Evolutionary conservation across 129 eudicot species (phyloP).

Genomic region (Helichrysum umbraculigerum): DNA sequence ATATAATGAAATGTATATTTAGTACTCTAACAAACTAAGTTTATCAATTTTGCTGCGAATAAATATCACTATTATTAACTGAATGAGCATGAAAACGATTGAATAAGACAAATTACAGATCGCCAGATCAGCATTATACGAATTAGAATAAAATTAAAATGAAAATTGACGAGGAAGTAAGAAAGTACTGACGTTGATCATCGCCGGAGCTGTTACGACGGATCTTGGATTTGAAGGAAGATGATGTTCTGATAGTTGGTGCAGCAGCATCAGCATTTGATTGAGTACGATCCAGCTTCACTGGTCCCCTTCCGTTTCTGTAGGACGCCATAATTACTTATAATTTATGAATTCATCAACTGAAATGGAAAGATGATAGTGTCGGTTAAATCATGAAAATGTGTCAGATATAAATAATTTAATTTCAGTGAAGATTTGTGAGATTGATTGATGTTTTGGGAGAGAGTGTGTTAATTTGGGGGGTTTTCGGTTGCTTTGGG

Average conservation of each 20-base stretch:
- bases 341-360: background rate
- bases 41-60: background rate
- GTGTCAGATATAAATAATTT: background rate
- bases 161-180: background rate
- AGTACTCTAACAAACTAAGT: background rate
- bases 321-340: slow-evolving; percentile 33
- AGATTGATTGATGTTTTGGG: slow-evolving; percentile 3
- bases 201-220: slow-evolving; percentile 59
- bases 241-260: slow-evolving; percentile 42
- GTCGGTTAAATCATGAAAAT: slow-evolving; percentile 17
- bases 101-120: slow-evolving; percentile 6
- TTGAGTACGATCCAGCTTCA: slow-evolving; percentile 37
- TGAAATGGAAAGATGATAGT: background rate
- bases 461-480: slow-evolving; percentile 9
- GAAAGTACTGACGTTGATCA: slow-evolving; percentile 27
- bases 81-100: background rate
- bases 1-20: background rate
- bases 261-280: background rate
- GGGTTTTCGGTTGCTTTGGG: slow-evolving; percentile 27
- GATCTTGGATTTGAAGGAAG: slow-evolving; percentile 50
- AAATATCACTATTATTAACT: background rate
- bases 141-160: background rate
- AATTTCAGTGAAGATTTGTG: slow-evolving; percentile 2
- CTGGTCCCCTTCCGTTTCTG: slow-evolving; percentile 48
- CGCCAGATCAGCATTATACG: slow-evolving; percentile 1